Conservation (phyloP, 495 filamentous ascomycete species). For the Hypoxylon perforatum region DNA sequence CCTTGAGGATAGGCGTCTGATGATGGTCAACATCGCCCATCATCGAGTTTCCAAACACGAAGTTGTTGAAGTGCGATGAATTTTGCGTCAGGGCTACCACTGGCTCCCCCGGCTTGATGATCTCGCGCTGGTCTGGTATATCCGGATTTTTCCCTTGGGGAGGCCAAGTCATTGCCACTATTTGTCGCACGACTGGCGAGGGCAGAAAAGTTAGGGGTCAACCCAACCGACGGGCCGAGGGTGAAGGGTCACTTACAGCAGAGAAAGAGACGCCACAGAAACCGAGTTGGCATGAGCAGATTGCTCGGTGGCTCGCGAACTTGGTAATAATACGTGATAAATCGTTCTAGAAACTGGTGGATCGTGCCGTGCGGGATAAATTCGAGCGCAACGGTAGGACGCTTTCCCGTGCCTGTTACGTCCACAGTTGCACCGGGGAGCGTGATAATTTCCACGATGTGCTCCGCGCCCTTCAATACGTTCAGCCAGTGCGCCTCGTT, state of each 20-base stretch:
- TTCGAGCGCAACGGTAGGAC: slow-evolving; percentile 35
- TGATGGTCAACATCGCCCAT: slow-evolving; percentile 4
- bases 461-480: slow-evolving; percentile 31
- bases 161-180: slow-evolving; percentile 34
- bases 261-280: slow-evolving; percentile 35
- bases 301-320: too few relatives aligned
- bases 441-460: slow-evolving; percentile 26
- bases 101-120: neutral
- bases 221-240: too few relatives aligned
- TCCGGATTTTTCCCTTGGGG: neutral
- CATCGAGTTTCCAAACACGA: slow-evolving; percentile 14
- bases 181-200: slow-evolving; percentile 26
- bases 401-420: slow-evolving; percentile 4
- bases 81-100: slow-evolving; percentile 19
- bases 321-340: neutral
- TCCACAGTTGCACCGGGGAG: slow-evolving; percentile 13
- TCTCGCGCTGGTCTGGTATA: slow-evolving; percentile 6
- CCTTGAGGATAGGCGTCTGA: slow-evolving; percentile 20
- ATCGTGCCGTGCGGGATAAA: slow-evolving; percentile 22
- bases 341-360: neutral
- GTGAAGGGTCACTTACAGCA: slow-evolving; percentile 26
- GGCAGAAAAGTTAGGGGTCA: neutral
- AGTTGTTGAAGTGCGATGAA: slow-evolving; percentile 22
- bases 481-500: slow-evolving; percentile 30
- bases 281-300: slow-evolving; percentile 6